A percentile compares a stretch with the other conserved stretches of the same genome.
phyloP scores from a whole-genome alignment of 331 rosid species.

The Stylosanthes scabra region DNA sequence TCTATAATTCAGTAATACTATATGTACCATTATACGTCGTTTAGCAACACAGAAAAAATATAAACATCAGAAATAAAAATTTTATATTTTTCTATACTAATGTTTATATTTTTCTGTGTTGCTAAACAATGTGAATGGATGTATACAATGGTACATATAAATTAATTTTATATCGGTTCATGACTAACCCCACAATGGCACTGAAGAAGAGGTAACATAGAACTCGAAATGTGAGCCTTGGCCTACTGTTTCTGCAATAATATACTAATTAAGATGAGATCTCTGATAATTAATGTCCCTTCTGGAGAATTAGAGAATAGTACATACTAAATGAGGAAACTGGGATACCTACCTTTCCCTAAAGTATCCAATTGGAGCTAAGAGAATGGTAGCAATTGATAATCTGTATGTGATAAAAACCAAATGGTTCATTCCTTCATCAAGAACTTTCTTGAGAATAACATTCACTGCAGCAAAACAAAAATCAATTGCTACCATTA shows the following conservation, averaged over 20 bases:
- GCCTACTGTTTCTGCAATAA: constrained; percentile 74
- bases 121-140: too few relatives aligned
- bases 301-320: background rate
- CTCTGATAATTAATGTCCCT: too few relatives aligned
- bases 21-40: too few relatives aligned
- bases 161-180: too few relatives aligned
- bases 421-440: constrained; percentile 84
- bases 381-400: constrained; percentile 68
- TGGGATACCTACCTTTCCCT: constrained; percentile 64
- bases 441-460: constrained; percentile 85
- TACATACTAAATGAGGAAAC: constrained; percentile 10
- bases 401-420: constrained; percentile 86
- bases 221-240: constrained; percentile 64
- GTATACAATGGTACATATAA: too few relatives aligned
- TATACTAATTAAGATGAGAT: too few relatives aligned
- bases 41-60: too few relatives aligned
- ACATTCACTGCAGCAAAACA: constrained; percentile 73
- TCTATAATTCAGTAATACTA: too few relatives aligned
- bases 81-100: too few relatives aligned
- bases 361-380: constrained; percentile 77
- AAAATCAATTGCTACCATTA: constrained; percentile 75
- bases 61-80: too few relatives aligned
- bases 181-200: constrained; percentile 82
- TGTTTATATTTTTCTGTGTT: too few relatives aligned
- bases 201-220: constrained; percentile 82